phyloP scores from a whole-genome alignment of 2,329 filamentous ascomycete species.

The Ophiosphaerella narmari region DNA sequence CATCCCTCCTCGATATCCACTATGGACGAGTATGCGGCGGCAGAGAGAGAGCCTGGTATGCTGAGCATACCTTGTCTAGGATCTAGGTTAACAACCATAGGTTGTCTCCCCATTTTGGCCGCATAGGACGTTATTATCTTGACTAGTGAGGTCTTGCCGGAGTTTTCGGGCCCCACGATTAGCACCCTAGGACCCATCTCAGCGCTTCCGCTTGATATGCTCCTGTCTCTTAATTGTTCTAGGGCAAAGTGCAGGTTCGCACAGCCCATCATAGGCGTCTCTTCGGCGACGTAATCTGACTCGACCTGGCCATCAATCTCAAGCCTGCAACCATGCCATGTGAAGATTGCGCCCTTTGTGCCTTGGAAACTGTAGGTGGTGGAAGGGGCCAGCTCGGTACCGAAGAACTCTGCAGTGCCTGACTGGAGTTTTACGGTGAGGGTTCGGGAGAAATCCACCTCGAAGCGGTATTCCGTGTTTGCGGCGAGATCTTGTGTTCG shows the following conservation, averaged over 20 bases:
- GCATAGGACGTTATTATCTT: slow-evolving; percentile 81
- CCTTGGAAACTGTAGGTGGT: slow-evolving; percentile 81
- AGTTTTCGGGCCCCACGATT: slow-evolving; percentile 75
- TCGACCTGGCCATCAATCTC: slow-evolving; percentile 74
- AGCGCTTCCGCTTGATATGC: slow-evolving; percentile 45
- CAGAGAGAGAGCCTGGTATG: slow-evolving; percentile 76
- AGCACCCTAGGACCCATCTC: slow-evolving; percentile 77
- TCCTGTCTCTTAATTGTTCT: slow-evolving; percentile 70
- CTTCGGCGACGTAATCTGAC: slow-evolving; percentile 72
- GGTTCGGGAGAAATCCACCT: slow-evolving; percentile 42
- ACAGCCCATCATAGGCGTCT: slow-evolving; percentile 80
- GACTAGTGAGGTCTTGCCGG: slow-evolving; percentile 82
- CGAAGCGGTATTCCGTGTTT: slow-evolving; percentile 54
- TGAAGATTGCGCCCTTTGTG: slow-evolving; percentile 84
- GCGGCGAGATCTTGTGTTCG: slow-evolving; percentile 50
- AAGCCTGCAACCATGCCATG: slow-evolving; percentile 87
- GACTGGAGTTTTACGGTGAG: slow-evolving; percentile 65
- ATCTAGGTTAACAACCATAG: slow-evolving; percentile 83
- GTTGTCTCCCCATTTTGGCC: slow-evolving; percentile 72
- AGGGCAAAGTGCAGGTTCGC: slow-evolving; percentile 89
- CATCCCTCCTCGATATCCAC: slow-evolving; percentile 89
- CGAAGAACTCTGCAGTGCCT: slow-evolving; percentile 91
- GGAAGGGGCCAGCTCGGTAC: slow-evolving; percentile 84
- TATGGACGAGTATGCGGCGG: slow-evolving; percentile 83
- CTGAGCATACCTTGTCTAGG: slow-evolving; percentile 67